Conservation (phyloP, 2,329 filamentous ascomycete genomes). For the Acarospora socialis region DNA sequence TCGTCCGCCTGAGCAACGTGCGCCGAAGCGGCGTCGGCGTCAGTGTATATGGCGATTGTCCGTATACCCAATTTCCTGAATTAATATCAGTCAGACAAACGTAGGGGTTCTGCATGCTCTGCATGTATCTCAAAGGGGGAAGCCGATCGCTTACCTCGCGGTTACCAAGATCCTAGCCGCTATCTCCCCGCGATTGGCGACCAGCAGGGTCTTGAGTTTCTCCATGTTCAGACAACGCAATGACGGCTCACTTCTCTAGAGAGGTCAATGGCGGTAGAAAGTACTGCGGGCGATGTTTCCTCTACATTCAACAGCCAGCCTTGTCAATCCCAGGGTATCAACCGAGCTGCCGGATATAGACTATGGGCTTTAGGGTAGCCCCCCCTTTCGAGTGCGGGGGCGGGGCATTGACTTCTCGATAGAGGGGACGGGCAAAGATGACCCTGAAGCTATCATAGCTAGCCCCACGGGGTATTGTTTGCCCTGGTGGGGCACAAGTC, state of each 20-base stretch:
- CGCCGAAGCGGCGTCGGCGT: constrained; percentile 38
- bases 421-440: no score
- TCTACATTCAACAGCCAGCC: neutral
- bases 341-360: no score
- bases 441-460: no score
- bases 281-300: neutral
- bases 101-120: neutral
- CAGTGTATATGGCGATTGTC: constrained; percentile 44
- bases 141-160: constrained; percentile 23
- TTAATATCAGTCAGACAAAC: neutral
- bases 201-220: constrained; percentile 36
- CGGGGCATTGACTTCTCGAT: no score
- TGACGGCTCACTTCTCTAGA: neutral
- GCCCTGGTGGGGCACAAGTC: no score
- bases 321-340: no score
- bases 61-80: constrained; percentile 30
- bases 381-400: no score
- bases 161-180: constrained; percentile 39
- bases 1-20: constrained; percentile 42
- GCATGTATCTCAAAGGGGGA: constrained; percentile 1
- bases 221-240: constrained; percentile 17
- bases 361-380: no score
- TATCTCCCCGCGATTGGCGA: constrained; percentile 48
- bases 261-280: neutral
- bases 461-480: no score